These are phyloP conservation scores for Suillus tomentosus DNA, from an alignment of 768 basidiomycete species.

Conservation along the genomic window DNA sequence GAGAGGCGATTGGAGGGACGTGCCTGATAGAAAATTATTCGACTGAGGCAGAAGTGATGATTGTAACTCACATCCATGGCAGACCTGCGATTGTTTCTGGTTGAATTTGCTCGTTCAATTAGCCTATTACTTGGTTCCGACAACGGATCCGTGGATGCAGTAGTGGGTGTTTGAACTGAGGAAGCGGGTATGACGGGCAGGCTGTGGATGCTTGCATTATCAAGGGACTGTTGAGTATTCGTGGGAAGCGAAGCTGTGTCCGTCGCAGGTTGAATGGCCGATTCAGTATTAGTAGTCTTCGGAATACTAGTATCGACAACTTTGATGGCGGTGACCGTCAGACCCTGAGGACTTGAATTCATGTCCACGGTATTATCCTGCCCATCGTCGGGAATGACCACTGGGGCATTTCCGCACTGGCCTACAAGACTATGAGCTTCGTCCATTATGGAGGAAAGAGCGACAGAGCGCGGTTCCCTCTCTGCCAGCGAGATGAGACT, in stretches of 20 bases:
- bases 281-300: conserved; percentile 22
- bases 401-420: conserved; percentile 41
- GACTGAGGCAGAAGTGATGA: conserved; percentile 10
- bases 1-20: conserved; percentile 76
- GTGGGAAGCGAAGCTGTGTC: conserved; percentile 42
- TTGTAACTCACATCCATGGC: conserved; percentile 53
- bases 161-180: conserved; percentile 25
- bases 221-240: conserved; percentile 41
- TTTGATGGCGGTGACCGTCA: conserved; percentile 26
- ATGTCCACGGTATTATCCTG: conserved; percentile 24
- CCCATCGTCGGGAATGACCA: conserved; percentile 33
- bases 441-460: conserved; percentile 18
- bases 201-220: conserved; percentile 60
- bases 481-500: conserved; percentile 8
- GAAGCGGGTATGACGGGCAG: conserved; percentile 52
- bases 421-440: conserved; percentile 23
- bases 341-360: conserved; percentile 22
- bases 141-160: conserved; percentile 30
- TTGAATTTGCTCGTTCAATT: conserved; percentile 34
- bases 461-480: background rate
- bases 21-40: conserved; percentile 36
- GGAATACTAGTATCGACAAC: conserved; percentile 29
- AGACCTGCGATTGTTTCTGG: conserved; percentile 50
- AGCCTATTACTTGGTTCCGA: conserved; percentile 11
- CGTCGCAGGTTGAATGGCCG: conserved; percentile 32